Base-by-base conservation (phyloP, 2,329 filamentous ascomycete species). In the Blumeria graminis region DNA sequence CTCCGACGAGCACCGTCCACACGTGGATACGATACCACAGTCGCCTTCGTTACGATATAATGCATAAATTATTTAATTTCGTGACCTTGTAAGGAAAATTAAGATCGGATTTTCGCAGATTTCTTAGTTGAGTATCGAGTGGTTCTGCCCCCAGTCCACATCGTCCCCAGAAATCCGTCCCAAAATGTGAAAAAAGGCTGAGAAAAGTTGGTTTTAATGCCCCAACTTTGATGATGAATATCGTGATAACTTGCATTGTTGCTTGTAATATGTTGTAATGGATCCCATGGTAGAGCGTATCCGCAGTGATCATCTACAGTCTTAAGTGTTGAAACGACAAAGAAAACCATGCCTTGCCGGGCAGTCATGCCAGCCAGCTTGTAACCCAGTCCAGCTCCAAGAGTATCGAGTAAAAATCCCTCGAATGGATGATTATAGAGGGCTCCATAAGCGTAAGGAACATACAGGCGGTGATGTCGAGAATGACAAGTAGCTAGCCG, bases 191-290 rank as follows among this genome's bases (percentile, higher is more conserved):
- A 95, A 71, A 89, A 93, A 3, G 86, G 86, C 69, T 93, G 86
- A 5, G 82, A 84, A 68, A 87, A 93, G 71, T 93, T 93, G 61
- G 83, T 85, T 76, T 96, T 98, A 75, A 98, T 94, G 57, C 92
- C 92, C 89, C 90, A 96, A 69, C 86, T 93, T 71, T 98, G 92
- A 71, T 98, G 92, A 70, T 98, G 92, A 58, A 98, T 90, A 66
- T 98, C 92, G 67, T 98, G 92, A 69, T 96, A 98, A 38, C 82
- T 83, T 32, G 92, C 90, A 63, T 96, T 95, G 74, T 98, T 96
- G 68, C 84, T 84, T 48, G 89, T 94, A 59, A 96, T 75, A 66
- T 84, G 81, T 74, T 95, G 89, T 56, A 96, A 74, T 1, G 90
- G 90, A 68, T 98, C 92, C 80, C 84, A 96, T 1, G 92, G 92